Percentiles rank a stretch among this genome's conserved stretches.
phyloP scores from a whole-genome alignment of 495 filamentous ascomycete species.

The Tuber melanosporum region DNA sequence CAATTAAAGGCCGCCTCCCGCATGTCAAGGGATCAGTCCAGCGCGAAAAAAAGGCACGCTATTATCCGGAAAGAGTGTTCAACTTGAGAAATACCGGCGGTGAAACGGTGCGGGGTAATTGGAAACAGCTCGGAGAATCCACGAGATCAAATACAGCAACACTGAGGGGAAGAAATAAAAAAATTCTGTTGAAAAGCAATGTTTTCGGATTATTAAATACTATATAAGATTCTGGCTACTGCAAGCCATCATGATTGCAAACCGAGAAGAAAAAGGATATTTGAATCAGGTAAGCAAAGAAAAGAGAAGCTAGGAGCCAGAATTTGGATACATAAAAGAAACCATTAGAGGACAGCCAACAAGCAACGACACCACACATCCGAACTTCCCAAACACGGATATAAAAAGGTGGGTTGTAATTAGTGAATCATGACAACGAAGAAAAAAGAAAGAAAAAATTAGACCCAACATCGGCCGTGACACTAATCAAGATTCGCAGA shows the following conservation, averaged over 20 bases:
- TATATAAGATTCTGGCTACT: constrained; percentile 18
- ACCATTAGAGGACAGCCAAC: constrained; percentile 15
- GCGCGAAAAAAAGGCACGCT: background rate
- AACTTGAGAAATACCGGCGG: background rate
- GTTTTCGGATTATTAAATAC: constrained; percentile 33
- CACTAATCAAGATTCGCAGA: constrained; percentile 16
- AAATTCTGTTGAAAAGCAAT: constrained; percentile 10
- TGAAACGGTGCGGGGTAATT: background rate
- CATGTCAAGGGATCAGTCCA: background rate
- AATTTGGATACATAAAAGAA: constrained; percentile 13
- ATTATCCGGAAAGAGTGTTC: background rate
- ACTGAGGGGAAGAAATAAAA: background rate
- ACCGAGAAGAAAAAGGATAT: constrained; percentile 11
- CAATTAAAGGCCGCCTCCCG: background rate
- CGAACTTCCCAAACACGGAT: constrained; percentile 13
- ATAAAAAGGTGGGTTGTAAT: constrained; percentile 23
- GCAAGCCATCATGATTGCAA: constrained; percentile 2
- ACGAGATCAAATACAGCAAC: background rate
- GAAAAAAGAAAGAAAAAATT: constrained; percentile 10
- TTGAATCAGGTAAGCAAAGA: constrained; percentile 5
- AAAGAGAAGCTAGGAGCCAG: background rate
- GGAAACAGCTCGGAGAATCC: background rate
- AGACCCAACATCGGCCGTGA: constrained; percentile 7
- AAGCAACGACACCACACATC: constrained; percentile 4
- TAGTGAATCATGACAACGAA: constrained; percentile 23